Conservation (phyloP, 352 stramenopile genomes). For the Halophytophthora polymorphica region DNA sequence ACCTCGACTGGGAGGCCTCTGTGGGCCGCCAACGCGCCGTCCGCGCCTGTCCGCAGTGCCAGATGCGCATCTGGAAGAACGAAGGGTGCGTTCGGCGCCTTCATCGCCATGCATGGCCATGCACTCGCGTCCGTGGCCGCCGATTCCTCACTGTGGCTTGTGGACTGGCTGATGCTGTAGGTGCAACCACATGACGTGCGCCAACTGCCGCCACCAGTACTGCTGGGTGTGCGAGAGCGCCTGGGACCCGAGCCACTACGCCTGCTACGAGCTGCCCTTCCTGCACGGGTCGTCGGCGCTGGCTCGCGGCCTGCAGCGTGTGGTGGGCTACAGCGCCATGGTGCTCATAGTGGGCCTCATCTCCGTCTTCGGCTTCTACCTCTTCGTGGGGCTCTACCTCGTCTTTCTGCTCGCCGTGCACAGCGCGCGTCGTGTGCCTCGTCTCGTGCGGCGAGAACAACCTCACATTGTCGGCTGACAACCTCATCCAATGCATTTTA, state of each 20-base stretch:
- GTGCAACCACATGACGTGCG: conserved; percentile 75
- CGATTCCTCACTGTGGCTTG: no score
- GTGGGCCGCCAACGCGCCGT: conserved; percentile 50
- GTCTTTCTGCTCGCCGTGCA: conserved; percentile 22
- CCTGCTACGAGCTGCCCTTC: conserved; percentile 65
- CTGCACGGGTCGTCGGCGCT: conserved; percentile 26
- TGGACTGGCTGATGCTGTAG: no score
- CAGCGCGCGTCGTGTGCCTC: conserved; percentile 10
- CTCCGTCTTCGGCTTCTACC: conserved; percentile 49
- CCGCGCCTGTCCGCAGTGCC: conserved; percentile 52
- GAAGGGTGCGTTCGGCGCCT: conserved; percentile 49
- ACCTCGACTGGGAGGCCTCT: conserved; percentile 53
- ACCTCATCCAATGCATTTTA: no score
- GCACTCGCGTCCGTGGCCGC: no score
- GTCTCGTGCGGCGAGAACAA: conserved; percentile 2
- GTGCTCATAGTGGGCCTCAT: conserved; percentile 51
- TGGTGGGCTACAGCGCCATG: conserved; percentile 45
- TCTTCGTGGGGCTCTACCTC: conserved; percentile 51
- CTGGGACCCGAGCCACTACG: conserved; percentile 66
- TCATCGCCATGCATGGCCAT: no score
- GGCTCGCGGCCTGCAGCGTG: conserved; percentile 35
- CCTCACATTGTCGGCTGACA: no score
- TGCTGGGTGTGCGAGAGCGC: conserved; percentile 63
- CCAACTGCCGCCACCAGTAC: conserved; percentile 58
- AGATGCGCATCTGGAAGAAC: conserved; percentile 77